These are phyloP conservation scores for Xerocomus spinulosus DNA, from an alignment of 768 basidiomycete species.

Conservation along the genomic window DNA sequence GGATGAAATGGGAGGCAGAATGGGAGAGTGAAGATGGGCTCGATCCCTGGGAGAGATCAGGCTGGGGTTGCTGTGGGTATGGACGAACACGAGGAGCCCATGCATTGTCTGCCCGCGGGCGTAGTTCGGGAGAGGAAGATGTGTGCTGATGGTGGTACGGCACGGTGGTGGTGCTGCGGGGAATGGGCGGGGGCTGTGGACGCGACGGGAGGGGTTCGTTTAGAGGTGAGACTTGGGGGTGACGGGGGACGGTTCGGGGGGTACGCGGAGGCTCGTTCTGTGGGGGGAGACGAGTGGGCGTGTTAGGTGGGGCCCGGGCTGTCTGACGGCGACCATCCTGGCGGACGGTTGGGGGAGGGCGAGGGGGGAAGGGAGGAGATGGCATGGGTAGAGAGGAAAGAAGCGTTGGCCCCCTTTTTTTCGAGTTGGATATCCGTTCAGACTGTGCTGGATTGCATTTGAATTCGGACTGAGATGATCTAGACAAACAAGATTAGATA, in stretches of 20 bases:
- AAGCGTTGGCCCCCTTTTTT: background rate
- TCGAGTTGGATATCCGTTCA: background rate
- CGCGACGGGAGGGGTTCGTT: conserved; percentile 6
- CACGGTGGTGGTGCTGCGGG: conserved; percentile 8
- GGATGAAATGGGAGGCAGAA: conserved; percentile 10
- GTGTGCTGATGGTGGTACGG: conserved; percentile 20
- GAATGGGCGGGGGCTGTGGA: conserved; percentile 5
- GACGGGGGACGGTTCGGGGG: conserved; percentile 20
- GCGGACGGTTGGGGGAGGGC: conserved; percentile 5
- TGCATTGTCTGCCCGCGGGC: conserved; percentile 17
- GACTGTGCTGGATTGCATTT: background rate
- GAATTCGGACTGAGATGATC: background rate
- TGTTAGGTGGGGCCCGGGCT: conserved; percentile 1
- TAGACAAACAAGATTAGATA: background rate
- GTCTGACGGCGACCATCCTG: conserved; percentile 7
- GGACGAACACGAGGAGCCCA: conserved; percentile 24
- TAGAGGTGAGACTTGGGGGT: background rate
- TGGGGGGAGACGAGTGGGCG: background rate
- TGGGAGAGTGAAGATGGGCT: background rate
- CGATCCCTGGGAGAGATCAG: conserved; percentile 7
- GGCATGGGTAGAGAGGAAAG: conserved; percentile 8
- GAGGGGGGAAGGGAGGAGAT: conserved; percentile 18
- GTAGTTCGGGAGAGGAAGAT: conserved; percentile 21
- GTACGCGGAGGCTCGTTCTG: conserved; percentile 7
- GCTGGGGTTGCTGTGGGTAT: too few species aligned